phyloP scores from a whole-genome alignment of 2,329 filamentous ascomycete genomes.

The Hymenoscyphus infarciens region DNA sequence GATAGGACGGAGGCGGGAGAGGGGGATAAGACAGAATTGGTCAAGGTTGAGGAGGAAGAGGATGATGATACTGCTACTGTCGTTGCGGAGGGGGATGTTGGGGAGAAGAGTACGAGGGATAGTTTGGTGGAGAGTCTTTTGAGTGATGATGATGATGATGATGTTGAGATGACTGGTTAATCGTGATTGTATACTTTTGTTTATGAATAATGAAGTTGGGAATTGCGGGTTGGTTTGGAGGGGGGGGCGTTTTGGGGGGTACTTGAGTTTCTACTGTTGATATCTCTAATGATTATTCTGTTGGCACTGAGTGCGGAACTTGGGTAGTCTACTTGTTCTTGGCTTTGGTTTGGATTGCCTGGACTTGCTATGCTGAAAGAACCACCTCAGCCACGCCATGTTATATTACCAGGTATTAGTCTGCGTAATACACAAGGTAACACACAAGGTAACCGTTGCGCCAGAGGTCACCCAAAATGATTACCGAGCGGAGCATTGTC shows the following conservation, averaged over 20 bases:
- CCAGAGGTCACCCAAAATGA: too few relatives aligned
- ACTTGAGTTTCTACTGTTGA: not conserved
- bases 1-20: slow-evolving; percentile 21
- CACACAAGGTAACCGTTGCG: too few relatives aligned
- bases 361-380: too few relatives aligned
- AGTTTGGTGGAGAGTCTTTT: slow-evolving; percentile 31
- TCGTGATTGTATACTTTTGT: not conserved
- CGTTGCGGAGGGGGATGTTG: slow-evolving; percentile 15
- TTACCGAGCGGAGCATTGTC: too few relatives aligned
- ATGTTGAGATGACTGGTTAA: slow-evolving; percentile 28
- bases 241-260: not conserved
- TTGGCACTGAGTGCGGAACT: too few relatives aligned
- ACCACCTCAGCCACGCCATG: too few relatives aligned
- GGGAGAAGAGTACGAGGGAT: slow-evolving; percentile 19
- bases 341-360: too few relatives aligned
- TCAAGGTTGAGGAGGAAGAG: slow-evolving; percentile 40
- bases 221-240: not conserved
- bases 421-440: too few relatives aligned
- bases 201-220: not conserved
- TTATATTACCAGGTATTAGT: too few relatives aligned
- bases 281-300: too few relatives aligned
- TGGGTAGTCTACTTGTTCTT: too few relatives aligned
- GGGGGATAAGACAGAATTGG: slow-evolving; percentile 41
- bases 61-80: slow-evolving; percentile 24
- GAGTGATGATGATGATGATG: slow-evolving; percentile 29